These are phyloP conservation scores for Hylodesmum podocarpum DNA, from an alignment of 306 rosid species.

Conservation along the genomic window DNA sequence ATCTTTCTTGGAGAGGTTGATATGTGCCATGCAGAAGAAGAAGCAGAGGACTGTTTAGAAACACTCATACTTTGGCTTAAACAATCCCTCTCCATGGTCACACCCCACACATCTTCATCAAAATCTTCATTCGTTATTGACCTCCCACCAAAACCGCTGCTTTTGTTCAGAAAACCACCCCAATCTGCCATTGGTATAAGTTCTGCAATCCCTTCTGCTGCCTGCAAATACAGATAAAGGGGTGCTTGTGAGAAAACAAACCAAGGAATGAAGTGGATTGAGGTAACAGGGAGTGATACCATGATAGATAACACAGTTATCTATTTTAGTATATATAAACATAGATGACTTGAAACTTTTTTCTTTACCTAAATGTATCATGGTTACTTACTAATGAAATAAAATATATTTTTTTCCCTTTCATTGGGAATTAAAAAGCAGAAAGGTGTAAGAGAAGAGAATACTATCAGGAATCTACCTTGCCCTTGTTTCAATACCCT, in stretches of 20 bases:
- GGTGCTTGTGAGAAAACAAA: not conserved
- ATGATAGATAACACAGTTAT: not conserved
- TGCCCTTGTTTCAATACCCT: slow-evolving; percentile 49
- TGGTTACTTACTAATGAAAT: slow-evolving; percentile 12
- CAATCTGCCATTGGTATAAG: slow-evolving; percentile 60
- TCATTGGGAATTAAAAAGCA: slow-evolving; percentile 57
- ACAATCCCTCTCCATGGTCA: slow-evolving; percentile 33
- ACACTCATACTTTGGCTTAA: slow-evolving; percentile 33
- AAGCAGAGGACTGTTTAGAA: slow-evolving; percentile 31
- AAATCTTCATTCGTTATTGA: slow-evolving; percentile 51
- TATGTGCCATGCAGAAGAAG: slow-evolving; percentile 57
- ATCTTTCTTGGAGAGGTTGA: slow-evolving; percentile 53
- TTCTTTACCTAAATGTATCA: slow-evolving; percentile 6
- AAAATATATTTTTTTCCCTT: not conserved
- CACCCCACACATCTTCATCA: slow-evolving; percentile 63
- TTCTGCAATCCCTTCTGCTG: slow-evolving; percentile 20
- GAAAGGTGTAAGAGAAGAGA: slow-evolving; percentile 52
- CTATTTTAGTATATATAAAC: slow-evolving; percentile 29
- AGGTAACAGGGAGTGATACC: not conserved
- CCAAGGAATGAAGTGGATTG: not conserved
- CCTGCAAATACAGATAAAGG: slow-evolving; percentile 25
- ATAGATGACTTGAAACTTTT: not conserved
- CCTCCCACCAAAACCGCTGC: slow-evolving; percentile 18
- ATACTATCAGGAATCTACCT: slow-evolving; percentile 68
- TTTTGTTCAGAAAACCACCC: slow-evolving; percentile 38